phyloP scores from a whole-genome alignment of 805 yeast species.

The Ogataea methanolica region DNA sequence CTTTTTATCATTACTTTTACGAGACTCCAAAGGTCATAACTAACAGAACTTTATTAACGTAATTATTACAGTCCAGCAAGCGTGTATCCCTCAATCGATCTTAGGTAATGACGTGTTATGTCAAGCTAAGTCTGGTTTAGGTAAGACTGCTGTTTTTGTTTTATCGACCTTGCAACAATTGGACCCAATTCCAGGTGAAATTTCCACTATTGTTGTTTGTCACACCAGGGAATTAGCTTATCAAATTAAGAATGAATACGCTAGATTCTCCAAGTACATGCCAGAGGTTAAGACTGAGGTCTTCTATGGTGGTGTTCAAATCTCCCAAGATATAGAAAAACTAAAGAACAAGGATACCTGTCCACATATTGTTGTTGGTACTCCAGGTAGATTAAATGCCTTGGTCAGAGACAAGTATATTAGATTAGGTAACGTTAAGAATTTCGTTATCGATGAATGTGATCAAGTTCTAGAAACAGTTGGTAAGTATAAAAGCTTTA shows the following conservation, averaged over 20 bases:
- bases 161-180: constrained; percentile 93
- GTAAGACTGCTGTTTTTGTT: constrained; percentile 98
- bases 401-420: constrained; percentile 87
- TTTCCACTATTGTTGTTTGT: constrained; percentile 89
- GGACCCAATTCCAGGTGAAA: constrained; percentile 97
- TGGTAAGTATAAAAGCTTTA: constrained; percentile 18
- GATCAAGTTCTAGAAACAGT: constrained; percentile 85
- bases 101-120: constrained; percentile 97
- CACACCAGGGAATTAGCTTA: constrained; percentile 99
- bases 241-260: constrained; percentile 95
- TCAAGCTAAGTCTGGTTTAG: constrained; percentile 99
- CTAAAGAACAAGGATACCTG: constrained; percentile 88
- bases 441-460: constrained; percentile 96
- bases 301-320: constrained; percentile 93
- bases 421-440: constrained; percentile 83
- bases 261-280: constrained; percentile 96
- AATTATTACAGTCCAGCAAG: constrained; percentile 74
- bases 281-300: constrained; percentile 97
- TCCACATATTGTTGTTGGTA: constrained; percentile 96
- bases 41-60: constrained; percentile 7
- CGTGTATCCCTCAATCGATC: constrained; percentile 95
- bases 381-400: constrained; percentile 97
- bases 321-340: constrained; percentile 78
- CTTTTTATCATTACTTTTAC: too few relatives aligned
- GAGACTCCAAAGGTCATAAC: not conserved